Conservation (phyloP, 2,329 filamentous ascomycete species). For the Volutella citrinella region DNA sequence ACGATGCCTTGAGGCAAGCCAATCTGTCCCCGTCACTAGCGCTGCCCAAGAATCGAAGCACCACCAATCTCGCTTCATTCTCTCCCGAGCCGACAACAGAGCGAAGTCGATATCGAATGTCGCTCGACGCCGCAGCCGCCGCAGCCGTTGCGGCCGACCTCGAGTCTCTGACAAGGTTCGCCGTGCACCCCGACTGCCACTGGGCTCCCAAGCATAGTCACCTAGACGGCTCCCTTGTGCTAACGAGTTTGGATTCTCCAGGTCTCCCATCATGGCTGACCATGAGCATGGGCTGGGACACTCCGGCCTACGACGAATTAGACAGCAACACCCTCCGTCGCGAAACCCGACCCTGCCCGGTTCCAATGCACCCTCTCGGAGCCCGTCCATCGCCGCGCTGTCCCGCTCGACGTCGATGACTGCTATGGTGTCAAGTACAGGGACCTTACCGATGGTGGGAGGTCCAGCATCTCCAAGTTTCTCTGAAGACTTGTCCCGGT, state of each 20-base stretch:
- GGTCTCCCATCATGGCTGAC: constrained; percentile 78
- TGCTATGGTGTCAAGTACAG: constrained; percentile 57
- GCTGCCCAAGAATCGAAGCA: constrained; percentile 64
- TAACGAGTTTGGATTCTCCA: constrained; percentile 39
- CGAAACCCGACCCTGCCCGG: constrained; percentile 62
- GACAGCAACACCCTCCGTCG: constrained; percentile 70
- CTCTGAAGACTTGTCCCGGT: constrained; percentile 84
- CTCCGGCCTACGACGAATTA: constrained; percentile 88
- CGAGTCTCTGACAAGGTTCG: constrained; percentile 71
- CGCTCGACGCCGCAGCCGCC: constrained; percentile 70
- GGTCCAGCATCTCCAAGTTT: constrained; percentile 72
- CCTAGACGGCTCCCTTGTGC: constrained; percentile 9
- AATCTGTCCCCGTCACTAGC: constrained; percentile 46
- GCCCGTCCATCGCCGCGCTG: constrained; percentile 52
- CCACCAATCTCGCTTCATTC: constrained; percentile 57
- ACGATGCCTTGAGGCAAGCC: constrained; percentile 40
- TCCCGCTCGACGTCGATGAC: constrained; percentile 71
- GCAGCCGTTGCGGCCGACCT: constrained; percentile 56
- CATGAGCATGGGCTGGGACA: constrained; percentile 84
- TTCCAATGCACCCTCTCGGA: constrained; percentile 62
- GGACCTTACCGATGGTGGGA: constrained; percentile 53
- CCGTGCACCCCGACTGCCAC: constrained; percentile 20
- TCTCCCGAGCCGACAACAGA: constrained; percentile 47
- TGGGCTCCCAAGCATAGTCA: constrained; percentile 11
- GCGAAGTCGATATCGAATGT: constrained; percentile 66